Evolutionary conservation across 352 stramenopile genomes (phyloP), one percentile per base, ranked within the genome.

Genomic region (Pythium utonaiense): DNA sequence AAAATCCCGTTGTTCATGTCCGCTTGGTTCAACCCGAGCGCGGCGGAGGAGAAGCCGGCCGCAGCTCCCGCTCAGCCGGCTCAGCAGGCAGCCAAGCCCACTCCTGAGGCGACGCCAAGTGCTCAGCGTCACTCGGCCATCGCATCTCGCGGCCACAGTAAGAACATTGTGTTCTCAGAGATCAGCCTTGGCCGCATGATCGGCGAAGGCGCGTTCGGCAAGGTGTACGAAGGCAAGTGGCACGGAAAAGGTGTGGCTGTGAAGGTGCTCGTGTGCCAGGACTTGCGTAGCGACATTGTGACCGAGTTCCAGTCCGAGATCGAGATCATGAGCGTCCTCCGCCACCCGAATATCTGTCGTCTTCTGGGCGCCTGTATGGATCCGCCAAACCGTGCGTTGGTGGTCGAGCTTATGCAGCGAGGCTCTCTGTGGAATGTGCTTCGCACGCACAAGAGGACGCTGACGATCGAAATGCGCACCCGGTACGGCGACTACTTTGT

Each of bases 301-400:
- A 66, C 80, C 47, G 80, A 89, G 49, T 86, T 89, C 57, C 72
- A 86, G 63, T 85, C 73, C 10, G 80, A 89, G 62, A 72, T 87
- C 45, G 75, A 86, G 67, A 87, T 89, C 58, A 89, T 89, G 80
- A 87, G 75, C 34, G 75, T 87, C 19, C 81, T 98, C 69, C 73
- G 80, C 17, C 95, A 99, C 73, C 95, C 96, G 6, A 98, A 98
- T 74, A 97, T 99, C 60, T 98, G 95, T 65, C 74, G 98, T 3
- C 90, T 98, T 60, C 90, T 98, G 62, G 95, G 93, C 22, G 94
- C 92, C 28, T 98, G 92, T 71, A 85, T 98, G 59, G 77, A 96
- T n/a, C 88, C 93, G 27, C 91, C 91, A 2, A 90, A 98, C 68
- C 77, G 93, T n/a, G 91, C 89, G 10, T 92, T 98, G 10, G 79